Conservation (phyloP, 1,284 basidiomycete species). For the Papiliotrema terrestris region DNA sequence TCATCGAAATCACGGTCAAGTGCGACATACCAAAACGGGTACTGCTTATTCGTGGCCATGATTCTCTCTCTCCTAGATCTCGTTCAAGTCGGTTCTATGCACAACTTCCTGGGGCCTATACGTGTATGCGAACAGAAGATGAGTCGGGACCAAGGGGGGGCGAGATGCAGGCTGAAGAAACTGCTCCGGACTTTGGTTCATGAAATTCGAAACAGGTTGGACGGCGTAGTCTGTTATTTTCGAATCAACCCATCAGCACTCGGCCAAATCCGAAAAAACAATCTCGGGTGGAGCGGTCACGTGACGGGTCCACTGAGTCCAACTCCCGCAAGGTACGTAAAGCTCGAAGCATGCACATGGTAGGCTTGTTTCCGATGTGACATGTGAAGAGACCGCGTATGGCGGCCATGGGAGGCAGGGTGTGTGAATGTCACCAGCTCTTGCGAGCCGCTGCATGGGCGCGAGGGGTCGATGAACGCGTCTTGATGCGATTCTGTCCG, state of each 20-base stretch:
- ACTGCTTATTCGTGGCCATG: neutral
- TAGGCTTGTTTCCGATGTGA: too few species aligned
- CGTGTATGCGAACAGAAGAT: neutral
- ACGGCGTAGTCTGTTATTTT: neutral
- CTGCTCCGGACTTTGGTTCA: neutral
- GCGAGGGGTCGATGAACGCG: too few species aligned
- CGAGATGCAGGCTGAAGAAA: neutral
- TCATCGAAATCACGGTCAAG: neutral
- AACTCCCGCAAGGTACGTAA: too few species aligned
- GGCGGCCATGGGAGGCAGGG: too few species aligned
- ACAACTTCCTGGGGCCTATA: neutral
- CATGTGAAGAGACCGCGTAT: too few species aligned
- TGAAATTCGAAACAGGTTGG: neutral
- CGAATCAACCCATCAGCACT: neutral
- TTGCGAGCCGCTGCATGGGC: too few species aligned
- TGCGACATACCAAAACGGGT: slow-evolving; percentile 2
- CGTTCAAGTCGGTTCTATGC: neutral
- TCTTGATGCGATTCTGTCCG: too few species aligned
- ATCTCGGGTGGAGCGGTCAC: too few species aligned
- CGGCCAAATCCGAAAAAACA: too few species aligned
- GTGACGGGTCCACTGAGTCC: too few species aligned
- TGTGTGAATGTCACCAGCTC: too few species aligned
- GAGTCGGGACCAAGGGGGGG: neutral
- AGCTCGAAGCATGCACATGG: too few species aligned
- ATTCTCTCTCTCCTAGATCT: neutral